Conservation (phyloP, 2,329 filamentous ascomycete genomes). For the Neurospora sp. region DNA sequence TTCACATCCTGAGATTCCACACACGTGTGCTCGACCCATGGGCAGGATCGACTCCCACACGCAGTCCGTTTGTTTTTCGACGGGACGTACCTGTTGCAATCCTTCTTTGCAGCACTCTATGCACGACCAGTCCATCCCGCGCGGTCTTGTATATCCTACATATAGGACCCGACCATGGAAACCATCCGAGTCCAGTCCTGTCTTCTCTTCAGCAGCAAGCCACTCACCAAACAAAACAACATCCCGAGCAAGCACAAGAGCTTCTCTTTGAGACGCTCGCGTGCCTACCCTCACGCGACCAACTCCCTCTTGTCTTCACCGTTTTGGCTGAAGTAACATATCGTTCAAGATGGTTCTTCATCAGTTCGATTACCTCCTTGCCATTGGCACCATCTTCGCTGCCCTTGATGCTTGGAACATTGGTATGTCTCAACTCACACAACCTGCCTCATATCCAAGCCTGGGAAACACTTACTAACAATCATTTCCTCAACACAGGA, state of each 20-base stretch:
- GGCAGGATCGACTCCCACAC: background rate
- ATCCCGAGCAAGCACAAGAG: background rate
- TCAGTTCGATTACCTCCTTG: conserved; percentile 54
- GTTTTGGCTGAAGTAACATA: background rate
- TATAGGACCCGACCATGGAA: background rate
- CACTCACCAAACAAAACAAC: background rate
- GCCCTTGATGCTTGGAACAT: conserved; percentile 60
- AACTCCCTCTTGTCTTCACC: background rate
- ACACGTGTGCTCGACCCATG: background rate
- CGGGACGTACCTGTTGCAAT: background rate
- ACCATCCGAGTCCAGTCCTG: background rate
- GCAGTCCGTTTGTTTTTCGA: background rate
- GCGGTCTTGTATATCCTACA: background rate
- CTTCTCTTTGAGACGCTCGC: background rate
- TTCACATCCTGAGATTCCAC: background rate
- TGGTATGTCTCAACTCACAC: conserved; percentile 25
- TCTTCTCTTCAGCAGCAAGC: background rate
- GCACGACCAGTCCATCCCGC: background rate
- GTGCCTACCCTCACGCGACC: background rate
- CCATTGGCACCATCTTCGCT: conserved; percentile 54
- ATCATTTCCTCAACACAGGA: conserved; percentile 17
- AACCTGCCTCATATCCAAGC: background rate
- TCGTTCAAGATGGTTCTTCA: conserved; percentile 24
- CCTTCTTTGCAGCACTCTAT: background rate
- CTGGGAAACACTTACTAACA: conserved; percentile 1